Evolutionary conservation across 2,329 filamentous ascomycete species (phyloP).

Genomic region (Emergomyces africanus): DNA sequence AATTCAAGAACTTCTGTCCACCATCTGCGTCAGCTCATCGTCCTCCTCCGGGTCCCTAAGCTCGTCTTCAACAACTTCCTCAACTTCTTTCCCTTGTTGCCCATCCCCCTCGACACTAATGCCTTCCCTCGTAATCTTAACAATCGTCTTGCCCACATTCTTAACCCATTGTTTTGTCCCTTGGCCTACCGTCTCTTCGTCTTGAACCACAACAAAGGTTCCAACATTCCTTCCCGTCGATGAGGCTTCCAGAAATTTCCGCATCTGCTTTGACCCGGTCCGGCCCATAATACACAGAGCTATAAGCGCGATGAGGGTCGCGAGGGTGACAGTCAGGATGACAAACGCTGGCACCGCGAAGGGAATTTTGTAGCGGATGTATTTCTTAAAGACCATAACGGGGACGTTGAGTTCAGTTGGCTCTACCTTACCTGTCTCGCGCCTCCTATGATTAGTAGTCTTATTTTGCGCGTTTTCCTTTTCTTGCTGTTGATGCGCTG

Average conservation of each 20-base stretch:
- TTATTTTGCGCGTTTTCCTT: neutral
- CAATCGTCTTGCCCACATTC: neutral
- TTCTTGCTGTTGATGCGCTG: neutral
- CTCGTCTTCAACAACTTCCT: neutral
- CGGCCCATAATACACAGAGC: neutral
- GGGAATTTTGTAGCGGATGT: constrained; percentile 1
- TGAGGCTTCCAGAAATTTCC: constrained; percentile 3
- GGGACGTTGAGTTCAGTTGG: neutral
- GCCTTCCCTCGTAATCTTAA: neutral
- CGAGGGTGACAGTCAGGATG: neutral
- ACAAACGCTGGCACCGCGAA: neutral
- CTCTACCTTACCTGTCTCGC: neutral
- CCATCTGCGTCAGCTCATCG: neutral
- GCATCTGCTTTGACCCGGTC: constrained; percentile 3
- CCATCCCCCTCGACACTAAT: neutral
- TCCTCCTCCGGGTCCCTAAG: neutral
- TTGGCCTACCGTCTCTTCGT: neutral
- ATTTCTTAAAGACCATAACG: constrained; percentile 1
- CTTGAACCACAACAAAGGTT: neutral
- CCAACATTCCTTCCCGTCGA: constrained; percentile 3
- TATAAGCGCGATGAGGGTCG: neutral
- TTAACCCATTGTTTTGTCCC: constrained; percentile 3
- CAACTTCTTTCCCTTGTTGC: neutral
- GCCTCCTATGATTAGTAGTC: neutral
- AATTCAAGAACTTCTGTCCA: neutral